Base-by-base conservation (phyloP, 2,329 filamentous ascomycete species). In the Botrytis sinoallii region DNA sequence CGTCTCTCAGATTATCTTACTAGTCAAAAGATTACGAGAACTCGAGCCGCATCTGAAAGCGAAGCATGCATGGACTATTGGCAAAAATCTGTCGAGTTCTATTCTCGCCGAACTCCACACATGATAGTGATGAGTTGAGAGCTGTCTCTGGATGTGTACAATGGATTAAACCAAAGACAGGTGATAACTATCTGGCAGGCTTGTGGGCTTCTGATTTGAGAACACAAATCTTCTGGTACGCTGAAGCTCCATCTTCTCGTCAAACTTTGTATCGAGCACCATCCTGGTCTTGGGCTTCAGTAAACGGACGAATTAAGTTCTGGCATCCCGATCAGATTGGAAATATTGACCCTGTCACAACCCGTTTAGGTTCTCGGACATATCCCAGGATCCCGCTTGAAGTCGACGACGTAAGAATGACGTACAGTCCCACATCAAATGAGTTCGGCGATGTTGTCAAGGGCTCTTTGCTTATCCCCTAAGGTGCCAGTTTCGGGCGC, bases 161-260 rank as follows among this genome's bases (percentile, higher is more conserved):
- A 48, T 66, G 64, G 64, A 66, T 66, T 20, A 67, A 67, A 52
- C 18, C 44, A 35, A 67, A 38, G 46, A 67, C 64, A 35, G 12
- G 46, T 18, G 64, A 67, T 38, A 9, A 7, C 0, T 67, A 52
- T 35, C 7, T 67, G 25, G 64, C 64, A 16, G 42, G 64, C 1
- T 12, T 67, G 14, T 67, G 42, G 64, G n/a, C 25, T 18, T 46
- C 25, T 2, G 64, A 67, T 52, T 25, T 67, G 16, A 4, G 44
- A 38, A 67, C 42, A 32, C 42, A 55, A 35, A 22, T 48, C 7
- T 67, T 67, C 29, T 67, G 64, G 64, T 67, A 67, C 12, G 4
- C 44, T 22, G 44, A 55, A 14, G 64, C 7, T 25, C 25, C n/a
- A 8, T 67, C 64, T 12, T 48, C 44, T 55, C 44, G 40, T 4